Conservation (phyloP, 2,329 filamentous ascomycete species). For the Colletotrichum somersetense region DNA sequence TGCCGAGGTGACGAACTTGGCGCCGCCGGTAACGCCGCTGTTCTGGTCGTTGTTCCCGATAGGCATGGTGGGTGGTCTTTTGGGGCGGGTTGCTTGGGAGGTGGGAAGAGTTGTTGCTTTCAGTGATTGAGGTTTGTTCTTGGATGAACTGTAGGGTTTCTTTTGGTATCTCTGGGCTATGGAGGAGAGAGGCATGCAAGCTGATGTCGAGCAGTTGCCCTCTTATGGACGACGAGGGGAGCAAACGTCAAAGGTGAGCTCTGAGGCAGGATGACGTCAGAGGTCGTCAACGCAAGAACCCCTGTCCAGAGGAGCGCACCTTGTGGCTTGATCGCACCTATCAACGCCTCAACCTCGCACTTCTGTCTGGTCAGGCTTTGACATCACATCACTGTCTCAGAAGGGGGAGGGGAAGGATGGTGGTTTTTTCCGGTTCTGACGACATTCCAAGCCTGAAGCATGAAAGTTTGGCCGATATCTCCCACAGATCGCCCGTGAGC, state of each 20-base stretch:
- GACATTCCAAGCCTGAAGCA: slow-evolving; percentile 12
- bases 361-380: slow-evolving; percentile 20
- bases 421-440: slow-evolving; percentile 7
- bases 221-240: slow-evolving; percentile 11
- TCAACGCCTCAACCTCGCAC: slow-evolving; percentile 19
- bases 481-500: background rate
- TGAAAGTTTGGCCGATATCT: slow-evolving; percentile 5
- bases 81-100: background rate
- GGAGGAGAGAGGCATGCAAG: too few relatives aligned
- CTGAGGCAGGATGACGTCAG: slow-evolving; percentile 23
- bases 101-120: background rate
- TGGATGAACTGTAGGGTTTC: background rate
- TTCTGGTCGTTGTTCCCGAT: slow-evolving; percentile 44
- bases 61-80: slow-evolving; percentile 44
- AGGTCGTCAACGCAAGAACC: background rate
- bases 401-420: background rate
- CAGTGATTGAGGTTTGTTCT: slow-evolving; percentile 1
- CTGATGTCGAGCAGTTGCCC: background rate
- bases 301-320: slow-evolving; percentile 11
- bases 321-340: slow-evolving; percentile 37
- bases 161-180: background rate
- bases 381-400: slow-evolving; percentile 31
- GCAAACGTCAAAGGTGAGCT: slow-evolving; percentile 1
- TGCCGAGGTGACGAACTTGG: slow-evolving; percentile 56
- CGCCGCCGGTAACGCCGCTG: slow-evolving; percentile 49